Base-by-base conservation (phyloP, 345 rosid genomes). In the Hibiscus mutabilis region DNA sequence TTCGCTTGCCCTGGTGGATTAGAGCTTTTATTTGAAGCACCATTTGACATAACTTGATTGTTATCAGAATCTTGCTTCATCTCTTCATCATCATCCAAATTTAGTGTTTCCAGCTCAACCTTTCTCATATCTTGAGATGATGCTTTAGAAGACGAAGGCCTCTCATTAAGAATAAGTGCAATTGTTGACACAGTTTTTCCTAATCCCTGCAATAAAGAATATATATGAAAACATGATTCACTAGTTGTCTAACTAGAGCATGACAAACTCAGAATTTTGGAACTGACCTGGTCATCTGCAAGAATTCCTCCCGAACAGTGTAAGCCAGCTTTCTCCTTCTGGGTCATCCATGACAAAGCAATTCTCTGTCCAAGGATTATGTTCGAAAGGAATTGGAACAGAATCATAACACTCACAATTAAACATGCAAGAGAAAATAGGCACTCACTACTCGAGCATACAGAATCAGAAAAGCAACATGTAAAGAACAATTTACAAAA, bases 261-360 rank as follows among this genome's bases (percentile, higher is more conserved):
- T 16, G 25, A 49, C 58, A 49, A 51, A 24, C 40, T 67, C 59
- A 49, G 58, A 25, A 49, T 53, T 35, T 44, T 77, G 37, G 56
- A 64, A 62, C 57, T 44, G 44, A 91, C 98, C 97, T 94, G 98
- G 82, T 94, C 98, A 82, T 94, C 98, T 40, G 98, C 98, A 69
- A 94, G 96, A 76, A 94, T 94, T 82, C 98, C 98, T 76, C 98
- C 98, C 0, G 86, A 85, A 83, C 98, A 94, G 60, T 88, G 77
- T 25, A 73, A 5, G 71, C 87, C 72, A 37, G 81, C 84, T 8
- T 81, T 94, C 82, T 94, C 98, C 84, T 91, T 90, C 65, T 90
- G 88, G 74, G 81, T 77, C 98, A 94, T 94, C 98, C 98, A 94
- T 60, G 97, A 88, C 85, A 94, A 85, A 51, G 97, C 98, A 83